These are phyloP conservation scores for Cadophora luteo-olivacea DNA, from an alignment of 2,329 filamentous ascomycete genomes.

Conservation along the genomic window DNA sequence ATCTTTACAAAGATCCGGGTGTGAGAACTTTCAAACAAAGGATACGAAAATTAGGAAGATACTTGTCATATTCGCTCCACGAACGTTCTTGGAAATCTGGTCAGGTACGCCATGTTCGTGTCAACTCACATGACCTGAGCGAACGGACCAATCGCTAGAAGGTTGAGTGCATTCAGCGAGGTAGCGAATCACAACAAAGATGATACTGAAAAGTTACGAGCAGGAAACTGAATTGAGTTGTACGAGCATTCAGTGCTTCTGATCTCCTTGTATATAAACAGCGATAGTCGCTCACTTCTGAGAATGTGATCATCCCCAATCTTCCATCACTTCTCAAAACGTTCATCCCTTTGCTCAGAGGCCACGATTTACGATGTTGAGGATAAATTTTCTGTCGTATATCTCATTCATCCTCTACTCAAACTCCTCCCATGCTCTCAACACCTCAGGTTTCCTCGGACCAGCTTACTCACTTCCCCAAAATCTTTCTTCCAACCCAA, in stretches of 20 bases:
- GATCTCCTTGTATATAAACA: not conserved
- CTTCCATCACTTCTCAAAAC: not conserved
- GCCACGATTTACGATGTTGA: not conserved
- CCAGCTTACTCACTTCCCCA: slow-evolving; percentile 17
- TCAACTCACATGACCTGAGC: not conserved
- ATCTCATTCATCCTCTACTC: not conserved
- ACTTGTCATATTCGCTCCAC: too few relatives aligned
- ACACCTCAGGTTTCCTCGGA: slow-evolving; percentile 6
- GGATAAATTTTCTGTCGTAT: not conserved
- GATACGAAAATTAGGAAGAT: too few relatives aligned
- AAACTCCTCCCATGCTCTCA: not conserved
- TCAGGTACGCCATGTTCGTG: not conserved
- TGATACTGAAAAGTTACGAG: not conserved
- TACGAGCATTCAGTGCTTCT: not conserved
- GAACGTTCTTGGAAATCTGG: too few relatives aligned
- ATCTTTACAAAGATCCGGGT: too few relatives aligned
- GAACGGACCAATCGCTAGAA: not conserved
- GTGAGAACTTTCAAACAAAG: too few relatives aligned
- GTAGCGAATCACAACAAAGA: not conserved
- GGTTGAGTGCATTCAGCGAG: not conserved
- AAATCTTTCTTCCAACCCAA: not conserved
- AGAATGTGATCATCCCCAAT: too few relatives aligned
- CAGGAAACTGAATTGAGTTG: not conserved
- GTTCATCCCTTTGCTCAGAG: not conserved
- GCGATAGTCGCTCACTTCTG: too few relatives aligned